Base-by-base conservation (phyloP, 805 yeast genomes). In the Lipomyces kockii region DNA sequence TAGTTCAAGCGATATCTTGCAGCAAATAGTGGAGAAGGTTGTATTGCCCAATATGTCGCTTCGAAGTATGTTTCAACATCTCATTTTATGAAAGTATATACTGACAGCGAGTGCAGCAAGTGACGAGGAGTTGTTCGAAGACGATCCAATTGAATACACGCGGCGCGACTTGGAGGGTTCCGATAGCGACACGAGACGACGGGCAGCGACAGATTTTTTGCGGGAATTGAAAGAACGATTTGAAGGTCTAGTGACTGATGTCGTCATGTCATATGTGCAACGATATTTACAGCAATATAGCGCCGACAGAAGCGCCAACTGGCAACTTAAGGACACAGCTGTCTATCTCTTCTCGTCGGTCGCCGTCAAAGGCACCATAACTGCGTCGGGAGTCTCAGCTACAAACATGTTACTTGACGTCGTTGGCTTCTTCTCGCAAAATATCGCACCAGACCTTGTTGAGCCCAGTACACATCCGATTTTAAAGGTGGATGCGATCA, bases 91-190 rank as follows among this genome's bases (percentile, higher is more conserved):
- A 17, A 17, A n/a, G n/a, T n/a, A 37, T 43, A 7, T 17, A 43
- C 49, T 43, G 20, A 43, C 9, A 17, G 11, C 22, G 8, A 43
- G 34, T 37, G 2, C 37, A 58, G 94, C 90, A 65, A 83, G 89
- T 1, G 99, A 95, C 76, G 92, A 91, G 74, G 99, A 96, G 78
- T 78, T 89, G 69, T 94, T 95, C 78, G 99, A 95, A 78, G 99
- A 95, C 79, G 99, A 95, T 76, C 99, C 99, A 49, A 89, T 95
- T 63, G 96, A 91, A 74, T 95, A 84, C 76, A 93, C 93, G 25
- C 85, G 98, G 75, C 85, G 97, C 69, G 99, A 95, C 78, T 82
- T 96, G 58, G 99, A 96, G 79, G 98, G 98, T 5, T 88, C 97
- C 0, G 98, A 94, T 76, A 85, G 89, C 14, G 98, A 93, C 75